A percentile compares a stretch with the other conserved stretches of the same genome.
Conservation (phyloP, 1,284 basidiomycete species). For the Cryptococcus sp. region DNA sequence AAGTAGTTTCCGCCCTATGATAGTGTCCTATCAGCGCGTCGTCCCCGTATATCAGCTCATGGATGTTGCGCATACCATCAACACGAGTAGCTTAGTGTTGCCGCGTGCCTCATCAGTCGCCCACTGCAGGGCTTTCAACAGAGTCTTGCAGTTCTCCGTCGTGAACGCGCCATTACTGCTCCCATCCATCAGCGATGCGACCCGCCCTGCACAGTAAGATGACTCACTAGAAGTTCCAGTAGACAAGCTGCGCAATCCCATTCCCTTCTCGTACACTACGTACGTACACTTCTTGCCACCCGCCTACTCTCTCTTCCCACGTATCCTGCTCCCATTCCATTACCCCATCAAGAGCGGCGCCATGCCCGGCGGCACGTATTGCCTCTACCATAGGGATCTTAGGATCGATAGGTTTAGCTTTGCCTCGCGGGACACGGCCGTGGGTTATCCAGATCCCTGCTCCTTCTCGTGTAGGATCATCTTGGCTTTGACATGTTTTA, state of each 20-base stretch:
- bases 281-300: conserved; percentile 56
- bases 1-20: conserved; percentile 52
- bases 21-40: background rate
- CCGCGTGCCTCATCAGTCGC: conserved; percentile 43
- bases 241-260: conserved; percentile 49
- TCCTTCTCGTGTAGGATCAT: too few species aligned
- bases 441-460: conserved; percentile 56
- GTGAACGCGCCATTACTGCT: conserved; percentile 56
- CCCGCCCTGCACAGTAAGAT: background rate
- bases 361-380: conserved; percentile 44
- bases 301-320: conserved; percentile 43
- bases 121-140: conserved; percentile 52
- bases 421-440: conserved; percentile 53
- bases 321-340: conserved; percentile 48
- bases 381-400: conserved; percentile 55
- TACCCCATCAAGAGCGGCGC: conserved; percentile 39
- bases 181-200: conserved; percentile 2
- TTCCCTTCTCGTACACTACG: conserved; percentile 43
- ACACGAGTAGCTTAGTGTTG: conserved; percentile 48
- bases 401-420: conserved; percentile 49
- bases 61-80: conserved; percentile 45
- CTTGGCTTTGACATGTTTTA: conserved; percentile 36
- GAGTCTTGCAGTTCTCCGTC: conserved; percentile 52
- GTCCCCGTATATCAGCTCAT: background rate
- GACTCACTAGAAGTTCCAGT: conserved; percentile 56